Conservation (phyloP, 257 asterid genomes). For the Solanum bulbocastanum region DNA sequence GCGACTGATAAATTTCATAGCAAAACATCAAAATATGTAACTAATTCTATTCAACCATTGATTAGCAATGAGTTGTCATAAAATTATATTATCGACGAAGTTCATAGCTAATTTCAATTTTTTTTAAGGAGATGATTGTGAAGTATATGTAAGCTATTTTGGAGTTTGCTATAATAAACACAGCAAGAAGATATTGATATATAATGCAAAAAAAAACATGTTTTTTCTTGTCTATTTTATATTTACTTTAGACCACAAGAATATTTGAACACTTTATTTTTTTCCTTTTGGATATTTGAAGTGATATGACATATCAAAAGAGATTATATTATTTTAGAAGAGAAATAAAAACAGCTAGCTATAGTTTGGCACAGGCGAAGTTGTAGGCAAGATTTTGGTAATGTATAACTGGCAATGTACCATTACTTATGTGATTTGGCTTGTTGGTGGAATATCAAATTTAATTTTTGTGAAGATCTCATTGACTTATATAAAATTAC, state of each 20-base stretch:
- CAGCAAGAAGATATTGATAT: not conserved
- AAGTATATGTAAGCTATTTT: not conserved
- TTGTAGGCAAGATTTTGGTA: constrained; percentile 6
- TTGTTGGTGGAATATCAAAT: not conserved
- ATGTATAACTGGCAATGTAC: not conserved
- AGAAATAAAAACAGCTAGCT: not conserved
- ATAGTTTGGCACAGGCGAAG: not conserved
- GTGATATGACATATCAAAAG: constrained; percentile 13
- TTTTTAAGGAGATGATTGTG: not conserved
- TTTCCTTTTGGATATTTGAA: not conserved
- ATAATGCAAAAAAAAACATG: not conserved
- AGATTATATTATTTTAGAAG: not conserved
- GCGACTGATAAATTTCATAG: no score
- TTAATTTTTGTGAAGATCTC: not conserved
- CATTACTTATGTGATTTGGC: not conserved
- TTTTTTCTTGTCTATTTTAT: constrained; percentile 1
- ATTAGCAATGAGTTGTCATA: not conserved
- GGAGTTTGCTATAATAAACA: not conserved
- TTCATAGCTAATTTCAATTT: no score
- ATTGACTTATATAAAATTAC: not conserved
- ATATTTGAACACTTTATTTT: not conserved
- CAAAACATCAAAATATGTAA: not conserved
- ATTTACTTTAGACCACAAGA: constrained; percentile 8
- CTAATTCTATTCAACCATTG: no score
- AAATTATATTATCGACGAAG: not conserved